phyloP scores from a whole-genome alignment of 257 asterid genomes.

The Nyctanthes arbortristis region DNA sequence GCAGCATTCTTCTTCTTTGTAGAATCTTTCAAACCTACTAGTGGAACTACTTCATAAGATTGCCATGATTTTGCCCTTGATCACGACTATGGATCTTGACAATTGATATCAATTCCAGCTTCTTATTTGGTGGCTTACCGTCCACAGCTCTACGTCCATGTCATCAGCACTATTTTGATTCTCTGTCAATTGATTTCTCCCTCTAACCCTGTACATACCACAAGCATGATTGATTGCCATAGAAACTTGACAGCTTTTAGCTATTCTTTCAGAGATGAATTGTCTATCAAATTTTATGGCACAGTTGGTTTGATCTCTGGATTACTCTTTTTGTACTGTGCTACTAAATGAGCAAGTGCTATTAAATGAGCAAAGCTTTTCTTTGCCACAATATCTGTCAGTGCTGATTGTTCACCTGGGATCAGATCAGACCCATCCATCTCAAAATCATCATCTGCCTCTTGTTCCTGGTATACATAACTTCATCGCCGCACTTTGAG shows the following conservation, averaged over 20 bases:
- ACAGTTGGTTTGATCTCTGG: constrained; percentile 82
- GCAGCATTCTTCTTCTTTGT: constrained; percentile 73
- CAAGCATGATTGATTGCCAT: constrained; percentile 73
- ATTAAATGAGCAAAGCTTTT: constrained; percentile 66
- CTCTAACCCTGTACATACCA: constrained; percentile 82
- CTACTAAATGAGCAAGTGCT: constrained; percentile 72
- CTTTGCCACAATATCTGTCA: constrained; percentile 73
- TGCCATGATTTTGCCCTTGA: constrained; percentile 64
- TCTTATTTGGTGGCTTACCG: constrained; percentile 60
- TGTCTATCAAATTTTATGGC: constrained; percentile 74
- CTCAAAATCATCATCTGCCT: constrained; percentile 66
- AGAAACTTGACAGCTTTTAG: constrained; percentile 58
- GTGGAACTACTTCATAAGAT: constrained; percentile 68
- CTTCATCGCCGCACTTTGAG: constrained; percentile 85
- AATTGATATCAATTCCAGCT: constrained; percentile 50
- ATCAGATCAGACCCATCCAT: constrained; percentile 79
- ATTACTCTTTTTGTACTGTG: constrained; percentile 86
- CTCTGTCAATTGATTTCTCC: constrained; percentile 61
- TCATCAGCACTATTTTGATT: constrained; percentile 29
- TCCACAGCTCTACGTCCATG: constrained; percentile 91
- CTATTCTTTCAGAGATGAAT: constrained; percentile 74
- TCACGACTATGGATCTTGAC: constrained; percentile 39
- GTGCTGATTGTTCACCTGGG: constrained; percentile 66
- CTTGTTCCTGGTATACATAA: constrained; percentile 67
- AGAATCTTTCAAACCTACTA: constrained; percentile 77